phyloP scores from a whole-genome alignment of 148 eudicot genomes.

The Rhododendron vialii region DNA sequence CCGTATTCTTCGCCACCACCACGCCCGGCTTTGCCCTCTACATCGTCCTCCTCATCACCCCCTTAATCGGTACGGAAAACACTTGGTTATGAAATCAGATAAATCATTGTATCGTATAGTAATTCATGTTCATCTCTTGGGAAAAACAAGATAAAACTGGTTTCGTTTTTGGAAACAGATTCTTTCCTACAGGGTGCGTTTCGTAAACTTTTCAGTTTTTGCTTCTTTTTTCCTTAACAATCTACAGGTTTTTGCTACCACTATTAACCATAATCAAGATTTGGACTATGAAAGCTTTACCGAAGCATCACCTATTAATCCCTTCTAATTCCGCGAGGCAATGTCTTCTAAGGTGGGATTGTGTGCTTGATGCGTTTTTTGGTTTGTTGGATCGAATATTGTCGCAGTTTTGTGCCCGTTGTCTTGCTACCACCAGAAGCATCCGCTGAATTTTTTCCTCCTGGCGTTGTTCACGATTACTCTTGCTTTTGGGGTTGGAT shows the following conservation, averaged over 20 bases:
- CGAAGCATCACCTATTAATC: no score
- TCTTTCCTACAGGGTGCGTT: not conserved
- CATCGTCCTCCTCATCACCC: slow-evolving; percentile 59
- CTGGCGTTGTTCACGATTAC: slow-evolving; percentile 45
- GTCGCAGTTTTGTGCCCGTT: slow-evolving; percentile 49
- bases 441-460: slow-evolving; percentile 49
- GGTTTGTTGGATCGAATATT: not conserved
- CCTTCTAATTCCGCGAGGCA: not conserved
- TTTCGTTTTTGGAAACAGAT: not conserved
- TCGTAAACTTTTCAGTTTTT: not conserved
- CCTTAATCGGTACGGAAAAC: slow-evolving; percentile 50
- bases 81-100: not conserved
- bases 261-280: not conserved
- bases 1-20: slow-evolving; percentile 52
- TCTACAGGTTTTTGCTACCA: not conserved
- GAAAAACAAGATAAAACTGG: not conserved
- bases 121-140: not conserved
- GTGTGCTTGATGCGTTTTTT: not conserved
- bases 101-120: not conserved
- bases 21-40: slow-evolving; percentile 60
- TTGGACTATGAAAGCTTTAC: no score
- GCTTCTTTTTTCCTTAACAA: not conserved
- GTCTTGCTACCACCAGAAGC: slow-evolving; percentile 40
- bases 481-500: slow-evolving; percentile 46
- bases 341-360: not conserved